These are phyloP conservation scores for Calonectria pseudoreteaudii DNA, from an alignment of 2,329 filamentous ascomycete genomes.

Conservation along the genomic window DNA sequence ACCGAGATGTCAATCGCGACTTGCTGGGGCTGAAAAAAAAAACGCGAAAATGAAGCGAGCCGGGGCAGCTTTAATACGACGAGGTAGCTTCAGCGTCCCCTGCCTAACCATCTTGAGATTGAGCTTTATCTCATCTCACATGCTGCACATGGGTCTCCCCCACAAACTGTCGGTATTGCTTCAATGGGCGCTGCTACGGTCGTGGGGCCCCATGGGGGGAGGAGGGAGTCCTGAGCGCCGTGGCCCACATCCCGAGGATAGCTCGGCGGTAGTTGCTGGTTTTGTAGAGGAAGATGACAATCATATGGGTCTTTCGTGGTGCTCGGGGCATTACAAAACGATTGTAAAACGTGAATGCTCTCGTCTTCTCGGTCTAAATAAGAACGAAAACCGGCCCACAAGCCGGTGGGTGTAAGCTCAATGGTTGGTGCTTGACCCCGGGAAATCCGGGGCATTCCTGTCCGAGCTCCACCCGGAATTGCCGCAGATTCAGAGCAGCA, in stretches of 20 bases:
- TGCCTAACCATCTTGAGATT: neutral
- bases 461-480: conserved; percentile 1
- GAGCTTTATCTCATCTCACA: neutral
- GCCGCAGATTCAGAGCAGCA: neutral
- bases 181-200: neutral
- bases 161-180: neutral
- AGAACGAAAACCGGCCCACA: neutral
- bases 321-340: neutral
- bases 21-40: neutral
- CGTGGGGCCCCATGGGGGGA: neutral
- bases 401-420: neutral
- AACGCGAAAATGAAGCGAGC: neutral
- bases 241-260: neutral
- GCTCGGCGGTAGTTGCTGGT: neutral
- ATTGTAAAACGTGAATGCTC: neutral
- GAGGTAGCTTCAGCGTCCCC: neutral
- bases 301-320: neutral
- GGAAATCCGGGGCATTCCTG: neutral
- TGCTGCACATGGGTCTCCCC: neutral
- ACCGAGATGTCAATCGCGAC: neutral
- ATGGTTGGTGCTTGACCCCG: neutral
- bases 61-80: neutral
- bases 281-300: neutral
- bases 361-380: neutral
- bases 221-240: neutral